Conservation (phyloP, 768 basidiomycete genomes). For the Hericium rajendrae region DNA sequence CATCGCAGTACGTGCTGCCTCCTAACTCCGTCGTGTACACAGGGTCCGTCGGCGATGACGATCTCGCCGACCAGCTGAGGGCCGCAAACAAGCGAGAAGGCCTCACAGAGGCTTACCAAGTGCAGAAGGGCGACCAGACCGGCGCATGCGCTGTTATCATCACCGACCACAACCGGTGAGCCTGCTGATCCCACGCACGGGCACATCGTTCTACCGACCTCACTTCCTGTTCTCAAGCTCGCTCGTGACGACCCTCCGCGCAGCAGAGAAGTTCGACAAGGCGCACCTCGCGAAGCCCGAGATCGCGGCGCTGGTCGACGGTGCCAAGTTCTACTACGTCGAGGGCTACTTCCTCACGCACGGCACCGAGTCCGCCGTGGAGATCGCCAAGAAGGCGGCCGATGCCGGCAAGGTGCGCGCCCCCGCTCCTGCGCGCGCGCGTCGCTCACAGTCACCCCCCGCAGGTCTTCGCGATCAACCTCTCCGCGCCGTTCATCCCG, state of each 20-base stretch:
- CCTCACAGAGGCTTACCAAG: constrained; percentile 79
- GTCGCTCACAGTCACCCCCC: not conserved
- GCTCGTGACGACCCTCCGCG: constrained; percentile 83
- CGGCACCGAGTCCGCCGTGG: constrained; percentile 60
- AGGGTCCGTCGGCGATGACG: constrained; percentile 90
- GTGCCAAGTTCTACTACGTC: constrained; percentile 84
- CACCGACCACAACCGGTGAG: constrained; percentile 83
- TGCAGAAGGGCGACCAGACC: constrained; percentile 79
- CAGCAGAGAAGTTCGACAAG: constrained; percentile 82
- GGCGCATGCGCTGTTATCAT: constrained; percentile 96
- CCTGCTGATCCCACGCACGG: constrained; percentile 13
- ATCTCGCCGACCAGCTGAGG: constrained; percentile 82
- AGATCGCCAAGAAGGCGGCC: constrained; percentile 72
- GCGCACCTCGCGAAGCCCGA: constrained; percentile 68
- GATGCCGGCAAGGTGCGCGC: constrained; percentile 60
- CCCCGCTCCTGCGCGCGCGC: not conserved
- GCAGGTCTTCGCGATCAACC: constrained; percentile 83
- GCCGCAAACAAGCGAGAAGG: constrained; percentile 90
- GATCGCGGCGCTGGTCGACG: constrained; percentile 68
- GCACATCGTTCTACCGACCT: not conserved
- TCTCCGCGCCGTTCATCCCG: constrained; percentile 95
- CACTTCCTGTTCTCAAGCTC: constrained; percentile 41
- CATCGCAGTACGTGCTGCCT: constrained; percentile 78
- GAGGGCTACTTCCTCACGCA: constrained; percentile 79
- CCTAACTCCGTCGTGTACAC: constrained; percentile 84